These are phyloP conservation scores for Neonectria neomacrospora DNA, from an alignment of 2,329 filamentous ascomycete species.

Conservation along the genomic window DNA sequence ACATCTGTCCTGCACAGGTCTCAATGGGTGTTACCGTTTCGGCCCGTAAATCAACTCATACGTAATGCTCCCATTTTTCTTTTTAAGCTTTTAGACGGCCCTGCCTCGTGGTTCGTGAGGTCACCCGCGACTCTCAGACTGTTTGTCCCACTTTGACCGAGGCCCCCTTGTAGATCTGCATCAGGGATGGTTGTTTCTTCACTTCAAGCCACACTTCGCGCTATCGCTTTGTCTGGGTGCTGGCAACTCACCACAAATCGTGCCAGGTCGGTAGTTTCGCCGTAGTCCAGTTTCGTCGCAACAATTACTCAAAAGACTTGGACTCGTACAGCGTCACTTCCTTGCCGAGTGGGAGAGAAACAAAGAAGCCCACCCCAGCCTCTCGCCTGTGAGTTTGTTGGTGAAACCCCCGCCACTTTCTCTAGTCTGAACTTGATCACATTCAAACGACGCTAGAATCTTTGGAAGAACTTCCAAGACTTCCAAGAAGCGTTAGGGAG, in stretches of 20 bases:
- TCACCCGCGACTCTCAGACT: not conserved
- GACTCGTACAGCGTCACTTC: not conserved
- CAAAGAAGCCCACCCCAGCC: not conserved
- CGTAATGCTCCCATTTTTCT: not conserved
- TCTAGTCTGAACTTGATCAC: constrained; percentile 20
- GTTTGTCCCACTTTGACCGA: not conserved
- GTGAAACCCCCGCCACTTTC: constrained; percentile 25
- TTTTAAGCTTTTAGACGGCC: constrained; percentile 22
- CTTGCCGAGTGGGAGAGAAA: not conserved
- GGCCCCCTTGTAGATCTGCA: constrained; percentile 26
- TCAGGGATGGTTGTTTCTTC: constrained; percentile 18
- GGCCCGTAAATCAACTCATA: not conserved
- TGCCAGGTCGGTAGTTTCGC: not conserved
- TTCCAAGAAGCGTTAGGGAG: constrained; percentile 32
- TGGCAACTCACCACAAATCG: not conserved
- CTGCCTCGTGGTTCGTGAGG: constrained; percentile 16
- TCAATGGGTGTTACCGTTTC: constrained; percentile 12
- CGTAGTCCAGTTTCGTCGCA: not conserved
- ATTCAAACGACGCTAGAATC: constrained; percentile 41
- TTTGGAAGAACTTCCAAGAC: constrained; percentile 25
- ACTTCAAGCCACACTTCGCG: constrained; percentile 19
- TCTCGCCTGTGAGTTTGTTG: not conserved
- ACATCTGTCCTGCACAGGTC: not conserved
- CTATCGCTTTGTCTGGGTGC: constrained; percentile 1
- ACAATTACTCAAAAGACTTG: not conserved